Evolutionary conservation across 768 basidiomycete species (phyloP).

Genomic region (Boletellus sp.): DNA sequence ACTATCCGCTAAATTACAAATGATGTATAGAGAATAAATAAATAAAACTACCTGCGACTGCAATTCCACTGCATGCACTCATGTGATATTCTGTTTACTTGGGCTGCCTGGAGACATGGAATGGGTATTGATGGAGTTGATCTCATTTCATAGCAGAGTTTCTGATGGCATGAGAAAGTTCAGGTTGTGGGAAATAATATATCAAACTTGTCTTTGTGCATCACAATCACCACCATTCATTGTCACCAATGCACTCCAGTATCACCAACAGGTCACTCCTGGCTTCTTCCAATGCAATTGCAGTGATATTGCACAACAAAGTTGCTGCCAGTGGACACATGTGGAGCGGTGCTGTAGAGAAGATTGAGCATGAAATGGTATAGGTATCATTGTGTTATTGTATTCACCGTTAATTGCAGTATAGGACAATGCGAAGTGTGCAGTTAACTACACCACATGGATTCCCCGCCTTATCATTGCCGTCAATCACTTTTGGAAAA

Average conservation of each 20-base stretch:
- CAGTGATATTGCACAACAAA: neutral
- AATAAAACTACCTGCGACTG: no score
- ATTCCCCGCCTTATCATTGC: neutral
- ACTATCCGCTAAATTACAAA: no score
- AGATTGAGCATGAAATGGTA: neutral
- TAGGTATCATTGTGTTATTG: neutral
- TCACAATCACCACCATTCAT: no score
- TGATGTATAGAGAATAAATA: no score
- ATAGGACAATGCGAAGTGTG: neutral
- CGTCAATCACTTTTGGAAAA: neutral
- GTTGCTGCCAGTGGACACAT: neutral
- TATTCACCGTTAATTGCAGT: neutral
- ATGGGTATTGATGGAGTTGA: no score
- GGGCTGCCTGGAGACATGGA: no score
- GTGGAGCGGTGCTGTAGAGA: neutral
- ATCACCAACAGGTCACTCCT: neutral
- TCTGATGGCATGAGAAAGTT: no score
- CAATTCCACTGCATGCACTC: no score
- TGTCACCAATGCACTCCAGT: neutral
- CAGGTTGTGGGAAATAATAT: no score
- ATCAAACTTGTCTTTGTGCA: no score
- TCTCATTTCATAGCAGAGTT: no score
- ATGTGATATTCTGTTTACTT: no score
- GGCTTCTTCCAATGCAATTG: neutral
- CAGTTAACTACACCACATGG: neutral